These are phyloP conservation scores for Marsdenia floribunda DNA, from an alignment of 257 asterid species.

Conservation along the genomic window DNA sequence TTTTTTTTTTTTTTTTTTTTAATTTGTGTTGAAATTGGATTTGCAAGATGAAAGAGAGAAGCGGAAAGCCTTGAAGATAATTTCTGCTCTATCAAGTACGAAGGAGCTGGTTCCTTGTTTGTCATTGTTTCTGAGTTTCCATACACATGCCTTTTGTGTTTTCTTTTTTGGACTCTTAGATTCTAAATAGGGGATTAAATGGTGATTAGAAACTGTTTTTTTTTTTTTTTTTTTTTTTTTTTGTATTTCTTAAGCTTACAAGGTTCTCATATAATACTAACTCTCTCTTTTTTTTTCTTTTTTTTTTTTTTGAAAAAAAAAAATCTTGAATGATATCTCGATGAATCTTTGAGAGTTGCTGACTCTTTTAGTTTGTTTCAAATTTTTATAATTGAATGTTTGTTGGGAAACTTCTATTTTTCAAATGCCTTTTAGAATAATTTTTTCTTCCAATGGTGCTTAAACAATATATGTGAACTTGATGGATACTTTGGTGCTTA, in stretches of 20 bases:
- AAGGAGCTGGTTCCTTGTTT: too few species aligned
- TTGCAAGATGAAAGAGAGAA: constrained; percentile 54
- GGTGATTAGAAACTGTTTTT: neutral
- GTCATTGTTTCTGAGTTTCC: neutral
- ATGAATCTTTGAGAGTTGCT: neutral
- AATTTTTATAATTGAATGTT: neutral
- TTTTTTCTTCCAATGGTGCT: too few species aligned
- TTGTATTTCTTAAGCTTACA: neutral
- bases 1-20: neutral
- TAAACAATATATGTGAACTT: too few species aligned
- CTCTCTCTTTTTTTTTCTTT: too few species aligned
- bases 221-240: too few species aligned
- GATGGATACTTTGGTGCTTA: too few species aligned
- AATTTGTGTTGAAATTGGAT: constrained; percentile 66
- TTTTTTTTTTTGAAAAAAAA: too few species aligned
- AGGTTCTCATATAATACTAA: neutral
- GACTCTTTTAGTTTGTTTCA: neutral
- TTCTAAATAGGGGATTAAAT: neutral
- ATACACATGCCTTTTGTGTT: neutral
- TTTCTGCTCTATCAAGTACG: constrained; percentile 63
- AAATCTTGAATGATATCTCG: neutral
- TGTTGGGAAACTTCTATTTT: neutral
- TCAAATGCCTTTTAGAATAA: too few species aligned
- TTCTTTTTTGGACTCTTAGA: neutral
- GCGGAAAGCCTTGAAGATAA: constrained; percentile 72